phyloP scores from a whole-genome alignment of 331 rosid genomes.

The Malus hybrid region DNA sequence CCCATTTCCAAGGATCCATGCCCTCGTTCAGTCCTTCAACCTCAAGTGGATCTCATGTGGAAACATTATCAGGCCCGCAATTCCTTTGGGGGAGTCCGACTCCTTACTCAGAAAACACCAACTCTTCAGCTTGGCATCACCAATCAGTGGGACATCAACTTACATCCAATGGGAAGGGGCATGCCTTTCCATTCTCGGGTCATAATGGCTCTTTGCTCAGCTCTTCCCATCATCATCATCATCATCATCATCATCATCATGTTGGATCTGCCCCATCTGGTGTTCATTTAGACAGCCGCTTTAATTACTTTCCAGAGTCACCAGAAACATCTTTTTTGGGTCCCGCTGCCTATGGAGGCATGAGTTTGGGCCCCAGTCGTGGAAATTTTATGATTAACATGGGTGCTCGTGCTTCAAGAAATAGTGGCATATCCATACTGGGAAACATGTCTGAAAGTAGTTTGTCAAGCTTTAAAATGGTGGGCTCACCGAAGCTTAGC shows the following conservation, averaged over 20 bases:
- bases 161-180: constrained; percentile 48
- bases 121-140: constrained; percentile 54
- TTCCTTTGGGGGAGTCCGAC: constrained; percentile 82
- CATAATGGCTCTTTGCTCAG: constrained; percentile 51
- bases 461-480: constrained; percentile 47
- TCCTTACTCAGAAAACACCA: constrained; percentile 35
- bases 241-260: constrained; percentile 53
- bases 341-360: constrained; percentile 50
- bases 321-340: constrained; percentile 52
- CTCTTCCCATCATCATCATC: constrained; percentile 46
- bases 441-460: constrained; percentile 56
- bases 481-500: constrained; percentile 73
- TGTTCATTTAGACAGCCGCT: constrained; percentile 60
- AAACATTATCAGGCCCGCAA: constrained; percentile 81
- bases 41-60: constrained; percentile 58
- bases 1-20: constrained; percentile 43
- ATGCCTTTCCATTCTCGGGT: constrained; percentile 46
- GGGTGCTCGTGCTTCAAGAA: constrained; percentile 35
- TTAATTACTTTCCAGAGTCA: constrained; percentile 57
- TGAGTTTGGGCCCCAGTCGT: constrained; percentile 44
- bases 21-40: constrained; percentile 54
- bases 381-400: constrained; percentile 53
- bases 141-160: constrained; percentile 48
- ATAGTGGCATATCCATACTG: constrained; percentile 39
- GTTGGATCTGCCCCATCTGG: constrained; percentile 88